Percentiles rank a stretch among this genome's conserved stretches.
Conservation (phyloP, 1,284 basidiomycete genomes). For the Fomitopsis pinicola region DNA sequence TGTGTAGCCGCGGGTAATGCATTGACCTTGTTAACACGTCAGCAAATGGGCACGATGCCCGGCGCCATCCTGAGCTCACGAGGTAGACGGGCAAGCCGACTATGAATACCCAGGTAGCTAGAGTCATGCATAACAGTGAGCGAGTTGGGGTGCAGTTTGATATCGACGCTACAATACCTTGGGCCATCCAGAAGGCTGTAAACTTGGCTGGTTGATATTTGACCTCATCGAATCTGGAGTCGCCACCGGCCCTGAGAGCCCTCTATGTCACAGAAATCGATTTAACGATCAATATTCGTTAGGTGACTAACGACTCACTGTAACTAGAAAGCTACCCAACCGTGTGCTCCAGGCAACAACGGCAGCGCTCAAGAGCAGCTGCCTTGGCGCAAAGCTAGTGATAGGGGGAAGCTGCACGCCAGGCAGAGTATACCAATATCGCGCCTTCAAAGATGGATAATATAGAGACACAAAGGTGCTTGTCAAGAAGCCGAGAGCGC, state of each 20-base stretch:
- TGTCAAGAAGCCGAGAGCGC: slow-evolving; percentile 65
- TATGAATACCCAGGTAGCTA: slow-evolving; percentile 67
- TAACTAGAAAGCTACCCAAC: slow-evolving; percentile 60
- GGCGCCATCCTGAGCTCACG: slow-evolving; percentile 21
- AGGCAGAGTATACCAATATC: slow-evolving; percentile 34
- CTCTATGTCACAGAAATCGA: slow-evolving; percentile 25
- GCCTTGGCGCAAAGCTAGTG: slow-evolving; percentile 53
- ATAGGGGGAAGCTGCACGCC: slow-evolving; percentile 35
- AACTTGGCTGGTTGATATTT: slow-evolving; percentile 61
- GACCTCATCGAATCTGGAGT: slow-evolving; percentile 69
- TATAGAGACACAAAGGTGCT: slow-evolving; percentile 62
- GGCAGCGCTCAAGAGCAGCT: slow-evolving; percentile 53
- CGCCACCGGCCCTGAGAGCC: slow-evolving; percentile 45
- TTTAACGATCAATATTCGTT: background rate
- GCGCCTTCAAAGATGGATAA: slow-evolving; percentile 49
- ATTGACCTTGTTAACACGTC: slow-evolving; percentile 41
- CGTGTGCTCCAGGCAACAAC: slow-evolving; percentile 58
- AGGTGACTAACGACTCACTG: slow-evolving; percentile 31
- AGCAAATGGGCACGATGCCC: background rate
- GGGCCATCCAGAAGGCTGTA: slow-evolving; percentile 65
- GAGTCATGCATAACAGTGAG: background rate
- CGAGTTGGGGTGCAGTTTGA: background rate
- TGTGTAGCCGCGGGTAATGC: slow-evolving; percentile 52
- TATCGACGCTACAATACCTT: slow-evolving; percentile 36
- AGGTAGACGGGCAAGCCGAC: slow-evolving; percentile 70